Base-by-base conservation (phyloP, 2,329 filamentous ascomycete genomes). In the Fusarium redolens region DNA sequence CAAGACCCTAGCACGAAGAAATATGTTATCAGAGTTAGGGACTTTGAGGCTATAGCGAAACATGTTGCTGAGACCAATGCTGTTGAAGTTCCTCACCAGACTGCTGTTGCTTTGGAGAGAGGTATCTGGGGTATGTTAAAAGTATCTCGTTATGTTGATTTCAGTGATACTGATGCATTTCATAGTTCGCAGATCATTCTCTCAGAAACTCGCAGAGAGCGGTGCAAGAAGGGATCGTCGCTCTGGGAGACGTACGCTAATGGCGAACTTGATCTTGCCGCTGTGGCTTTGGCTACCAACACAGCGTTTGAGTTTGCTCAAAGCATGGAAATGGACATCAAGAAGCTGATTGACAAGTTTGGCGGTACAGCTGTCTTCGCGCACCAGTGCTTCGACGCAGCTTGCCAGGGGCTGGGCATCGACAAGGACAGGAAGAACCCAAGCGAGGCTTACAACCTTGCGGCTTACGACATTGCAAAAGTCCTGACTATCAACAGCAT, bases 241-340 rank as follows among this genome's bases (percentile, higher is more conserved):
- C 65, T 77, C 5, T 77, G 73, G 75, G 15, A 20, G 12, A 56
- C 55, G 17, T 64, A 61, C 12, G 13, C 4, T 0, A n/a, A 30
- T 1, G 66, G 63, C 0, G 15, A 55, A 5, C 38, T 75, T 1
- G 72, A 77, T 30, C 72, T 76, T 25, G 73, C 73, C 8, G 69
- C 69, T n/a, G 71, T 56, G 3, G 40, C 72, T 9, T 20, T 77
- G 1, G 72, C 75, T 13, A 76, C 72, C 6, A 77, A 77, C 43
- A 50, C 55, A 10, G 65, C 72, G 1, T 75, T 77, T 33, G 75
- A 72, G 25, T 11, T 76, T 14, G 73, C 73, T 7, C 69, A 64
- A 13, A 68, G 59, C 54, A 72, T 77, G 68, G 73, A 76, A 20
- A 86, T 88, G 72, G 85, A 89, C 44, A 86, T 88, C 61, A 82